Evolutionary conservation across 2,329 filamentous ascomycete genomes (phyloP), one percentile per base, ranked within the genome.

Genomic region (Raffaelea ambrosiae): DNA sequence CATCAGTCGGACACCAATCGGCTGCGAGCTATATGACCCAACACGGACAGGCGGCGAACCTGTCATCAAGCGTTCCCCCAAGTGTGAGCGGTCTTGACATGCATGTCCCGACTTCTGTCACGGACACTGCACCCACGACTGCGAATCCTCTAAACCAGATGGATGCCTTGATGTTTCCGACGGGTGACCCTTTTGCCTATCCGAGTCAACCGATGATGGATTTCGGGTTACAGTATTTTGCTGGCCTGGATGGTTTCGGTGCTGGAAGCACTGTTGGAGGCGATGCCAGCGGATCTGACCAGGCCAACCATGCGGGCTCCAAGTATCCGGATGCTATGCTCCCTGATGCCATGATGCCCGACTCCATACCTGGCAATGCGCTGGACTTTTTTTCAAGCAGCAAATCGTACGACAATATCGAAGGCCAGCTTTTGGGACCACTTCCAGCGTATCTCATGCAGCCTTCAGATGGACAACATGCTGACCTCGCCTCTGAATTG

Each of bases 111-210:
- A 10, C 35, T 16, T 8, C 8, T 38, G 16, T 7, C 8, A 40
- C 44, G 20, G 36, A 21, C 5, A 56, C 36, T 7, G 19, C 14
- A 4, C 26, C 48, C 8, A 20, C 26, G 9, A 43, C 57, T 29
- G 60, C 65, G 42, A 76, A 69, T 55, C 66, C 69, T 4, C 68
- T 89, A 16, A 77, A 84, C 54, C 85, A 87, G 59, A 73, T 90
- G 7, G 83, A 83, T 50, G 79, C 82, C 3, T 79, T 90, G 67
- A 89, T 91, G 83, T 91, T 91, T 58, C 83, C 85, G 1, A 84
- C 84, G 0, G 76, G 79, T 31, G 86, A 91, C 57, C 85, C 86
- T 0, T 84, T 91, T 53, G 84, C 83, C 0, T 93, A 91, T 57
- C 86, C 85, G 0, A 88, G 84, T 55, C 60, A 88, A 54, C 81